phyloP scores from a whole-genome alignment of 164 flowering plant genomes.

The Chimonanthus praecox region DNA sequence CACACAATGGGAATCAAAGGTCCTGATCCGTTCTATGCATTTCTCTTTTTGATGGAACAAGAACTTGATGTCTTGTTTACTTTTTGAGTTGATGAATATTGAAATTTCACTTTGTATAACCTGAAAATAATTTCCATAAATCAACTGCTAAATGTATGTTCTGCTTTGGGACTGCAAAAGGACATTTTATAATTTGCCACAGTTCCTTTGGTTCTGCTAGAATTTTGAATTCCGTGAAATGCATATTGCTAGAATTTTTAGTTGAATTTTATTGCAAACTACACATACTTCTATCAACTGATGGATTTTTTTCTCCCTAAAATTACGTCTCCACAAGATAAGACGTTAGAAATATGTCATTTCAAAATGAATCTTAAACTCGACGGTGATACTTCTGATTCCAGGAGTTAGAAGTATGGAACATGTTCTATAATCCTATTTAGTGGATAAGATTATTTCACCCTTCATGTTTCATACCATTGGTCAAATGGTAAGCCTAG shows the following conservation, averaged over 20 bases:
- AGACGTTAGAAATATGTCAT: not conserved
- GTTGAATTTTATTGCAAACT: not conserved
- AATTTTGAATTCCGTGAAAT: no score
- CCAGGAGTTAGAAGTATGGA: not conserved
- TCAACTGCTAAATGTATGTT: not conserved
- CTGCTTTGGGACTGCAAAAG: not conserved
- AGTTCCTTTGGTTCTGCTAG: not conserved
- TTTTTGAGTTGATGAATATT: not conserved
- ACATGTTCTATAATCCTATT: not conserved
- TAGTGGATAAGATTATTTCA: not conserved
- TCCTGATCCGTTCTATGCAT: constrained; percentile 2
- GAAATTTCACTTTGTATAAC: not conserved
- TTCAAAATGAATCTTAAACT: no score
- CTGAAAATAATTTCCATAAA: no score
- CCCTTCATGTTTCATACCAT: not conserved
- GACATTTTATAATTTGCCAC: not conserved
- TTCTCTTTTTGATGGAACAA: not conserved
- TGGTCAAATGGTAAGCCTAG: not conserved
- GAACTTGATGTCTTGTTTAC: not conserved
- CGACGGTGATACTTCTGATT: not conserved
- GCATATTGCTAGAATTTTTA: not conserved
- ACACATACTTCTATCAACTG: not conserved
- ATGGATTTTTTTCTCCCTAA: not conserved
- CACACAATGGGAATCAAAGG: constrained; percentile 84
- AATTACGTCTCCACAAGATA: not conserved